phyloP scores from a whole-genome alignment of 2,329 filamentous ascomycete genomes.

The Scolecobasidium constrictum region DNA sequence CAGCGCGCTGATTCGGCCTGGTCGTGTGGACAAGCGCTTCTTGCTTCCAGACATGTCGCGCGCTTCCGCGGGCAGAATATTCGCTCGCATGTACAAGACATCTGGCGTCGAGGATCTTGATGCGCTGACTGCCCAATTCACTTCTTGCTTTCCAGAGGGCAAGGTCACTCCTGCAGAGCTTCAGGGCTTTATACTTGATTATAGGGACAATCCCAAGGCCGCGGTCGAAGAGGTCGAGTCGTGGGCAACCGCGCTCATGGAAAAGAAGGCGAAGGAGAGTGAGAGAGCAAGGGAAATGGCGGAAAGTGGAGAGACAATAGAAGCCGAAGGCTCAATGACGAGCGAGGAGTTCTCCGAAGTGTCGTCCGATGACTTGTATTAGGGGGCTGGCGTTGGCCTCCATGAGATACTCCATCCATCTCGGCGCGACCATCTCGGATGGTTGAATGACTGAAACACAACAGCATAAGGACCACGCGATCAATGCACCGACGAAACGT shows the following conservation, averaged over 20 bases:
- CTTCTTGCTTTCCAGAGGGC: constrained; percentile 17
- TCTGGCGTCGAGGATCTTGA: constrained; percentile 12
- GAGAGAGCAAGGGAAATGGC: too few relatives aligned
- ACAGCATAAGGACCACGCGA: too few relatives aligned
- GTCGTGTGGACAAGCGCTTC: constrained; percentile 14
- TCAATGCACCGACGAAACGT: too few relatives aligned
- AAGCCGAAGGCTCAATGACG: too few relatives aligned
- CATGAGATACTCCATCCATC: too few relatives aligned
- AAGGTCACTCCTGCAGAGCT: constrained; percentile 22
- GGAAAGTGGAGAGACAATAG: not conserved
- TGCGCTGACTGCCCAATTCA: constrained; percentile 17
- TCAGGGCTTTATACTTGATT: constrained; percentile 8
- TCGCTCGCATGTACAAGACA: constrained; percentile 4
- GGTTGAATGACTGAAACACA: too few relatives aligned
- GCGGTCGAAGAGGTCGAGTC: constrained; percentile 3
- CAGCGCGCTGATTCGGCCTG: constrained; percentile 14
- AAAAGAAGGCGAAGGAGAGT: constrained; percentile 4
- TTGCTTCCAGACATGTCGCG: constrained; percentile 2
- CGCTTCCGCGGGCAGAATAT: not conserved
- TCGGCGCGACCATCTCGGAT: too few relatives aligned
- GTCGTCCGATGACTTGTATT: too few relatives aligned
- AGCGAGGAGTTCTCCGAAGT: too few relatives aligned
- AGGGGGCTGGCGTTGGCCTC: too few relatives aligned
- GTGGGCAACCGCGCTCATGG: not conserved
- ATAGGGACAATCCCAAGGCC: constrained; percentile 3